Conservation (phyloP, 345 rosid species). For the Eucalyptus microcorys region DNA sequence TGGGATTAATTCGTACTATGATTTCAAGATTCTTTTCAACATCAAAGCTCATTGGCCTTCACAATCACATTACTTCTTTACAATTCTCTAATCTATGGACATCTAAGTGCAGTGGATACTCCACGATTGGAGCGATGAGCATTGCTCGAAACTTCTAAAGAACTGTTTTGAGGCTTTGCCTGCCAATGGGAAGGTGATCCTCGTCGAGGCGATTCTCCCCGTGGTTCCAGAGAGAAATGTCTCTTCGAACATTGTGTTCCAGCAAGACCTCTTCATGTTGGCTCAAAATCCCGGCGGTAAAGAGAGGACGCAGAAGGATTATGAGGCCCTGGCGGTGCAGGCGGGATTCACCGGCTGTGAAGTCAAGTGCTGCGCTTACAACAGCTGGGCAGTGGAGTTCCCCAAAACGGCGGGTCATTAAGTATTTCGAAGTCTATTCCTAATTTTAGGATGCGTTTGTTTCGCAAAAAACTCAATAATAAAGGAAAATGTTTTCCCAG, state of each 20-base stretch:
- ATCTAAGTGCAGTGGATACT: constrained; percentile 15
- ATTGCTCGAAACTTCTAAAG: constrained; percentile 24
- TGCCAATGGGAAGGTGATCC: constrained; percentile 20
- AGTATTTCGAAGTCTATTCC: not conserved
- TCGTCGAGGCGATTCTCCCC: constrained; percentile 27
- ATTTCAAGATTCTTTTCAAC: not conserved
- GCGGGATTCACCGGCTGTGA: constrained; percentile 19
- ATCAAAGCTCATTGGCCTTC: not conserved
- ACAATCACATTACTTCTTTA: not conserved
- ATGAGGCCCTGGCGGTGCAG: constrained; percentile 15
- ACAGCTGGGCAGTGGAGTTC: constrained; percentile 15
- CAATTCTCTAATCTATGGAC: not conserved
- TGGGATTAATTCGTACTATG: not conserved
- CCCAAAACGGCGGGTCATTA: not conserved
- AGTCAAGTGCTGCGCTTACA: constrained; percentile 1
- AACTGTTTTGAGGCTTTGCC: constrained; percentile 38
- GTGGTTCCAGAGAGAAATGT: constrained; percentile 1
- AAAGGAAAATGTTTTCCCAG: too few relatives aligned
- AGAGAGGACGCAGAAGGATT: constrained; percentile 34
- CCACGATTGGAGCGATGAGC: constrained; percentile 31
- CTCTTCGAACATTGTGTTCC: constrained; percentile 13
- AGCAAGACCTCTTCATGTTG: constrained; percentile 31
- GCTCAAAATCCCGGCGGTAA: constrained; percentile 23
- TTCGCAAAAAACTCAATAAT: too few relatives aligned
- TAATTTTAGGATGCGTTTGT: too few relatives aligned